Percentiles rank a stretch among this genome's conserved stretches.
These are phyloP conservation scores for Daldinia concentrica DNA, from an alignment of 495 filamentous ascomycete species.

Conservation along the genomic window DNA sequence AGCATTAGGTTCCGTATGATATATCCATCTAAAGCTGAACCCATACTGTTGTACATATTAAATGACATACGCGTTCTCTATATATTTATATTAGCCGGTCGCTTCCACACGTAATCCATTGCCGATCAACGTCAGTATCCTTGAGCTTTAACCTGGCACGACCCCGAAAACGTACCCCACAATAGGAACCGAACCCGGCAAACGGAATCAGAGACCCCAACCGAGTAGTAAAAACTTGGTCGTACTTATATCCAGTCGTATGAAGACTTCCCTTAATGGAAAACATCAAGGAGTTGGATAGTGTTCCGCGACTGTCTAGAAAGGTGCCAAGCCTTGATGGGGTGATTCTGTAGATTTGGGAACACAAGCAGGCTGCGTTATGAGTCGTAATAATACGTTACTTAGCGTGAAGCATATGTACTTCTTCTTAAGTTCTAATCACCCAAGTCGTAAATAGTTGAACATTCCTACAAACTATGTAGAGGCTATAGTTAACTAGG, in stretches of 20 bases:
- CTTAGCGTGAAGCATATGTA: too few relatives aligned
- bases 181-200: not conserved
- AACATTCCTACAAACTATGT: too few relatives aligned
- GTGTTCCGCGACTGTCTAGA: not conserved
- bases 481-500: too few relatives aligned
- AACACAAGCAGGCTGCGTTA: too few relatives aligned
- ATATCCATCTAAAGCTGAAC: not conserved
- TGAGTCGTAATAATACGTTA: too few relatives aligned
- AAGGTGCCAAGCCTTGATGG: not conserved
- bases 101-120: conserved; percentile 9
- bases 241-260: too few relatives aligned
- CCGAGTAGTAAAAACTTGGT: too few relatives aligned
- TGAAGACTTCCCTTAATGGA: too few relatives aligned
- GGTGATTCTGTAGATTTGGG: not conserved
- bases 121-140: not conserved
- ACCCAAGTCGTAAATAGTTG: too few relatives aligned
- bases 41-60: not conserved
- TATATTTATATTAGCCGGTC: conserved; percentile 31
- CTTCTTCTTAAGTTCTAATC: too few relatives aligned
- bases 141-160: not conserved
- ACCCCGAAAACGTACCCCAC: not conserved
- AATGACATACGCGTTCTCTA: conserved; percentile 26
- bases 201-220: conserved; percentile 12
- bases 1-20: not conserved
- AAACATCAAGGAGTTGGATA: too few relatives aligned